Evolutionary conservation across 768 basidiomycete species (phyloP).

Genomic region (Tricholoma matsutake): DNA sequence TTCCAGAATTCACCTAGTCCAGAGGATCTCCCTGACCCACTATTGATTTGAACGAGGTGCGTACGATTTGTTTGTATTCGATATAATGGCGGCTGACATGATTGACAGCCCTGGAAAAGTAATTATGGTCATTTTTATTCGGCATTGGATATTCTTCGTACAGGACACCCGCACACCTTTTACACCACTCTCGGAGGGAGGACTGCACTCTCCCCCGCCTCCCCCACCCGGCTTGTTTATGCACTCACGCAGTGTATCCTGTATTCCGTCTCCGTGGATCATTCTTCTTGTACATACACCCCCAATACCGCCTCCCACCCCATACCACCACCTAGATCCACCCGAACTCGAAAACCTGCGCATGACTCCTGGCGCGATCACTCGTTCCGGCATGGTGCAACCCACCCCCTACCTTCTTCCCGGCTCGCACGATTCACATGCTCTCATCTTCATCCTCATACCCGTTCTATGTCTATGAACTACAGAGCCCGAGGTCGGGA

Average conservation of each 20-base stretch:
- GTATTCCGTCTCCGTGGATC: not conserved
- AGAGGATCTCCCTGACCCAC: conserved; percentile 72
- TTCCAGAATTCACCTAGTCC: conserved; percentile 89
- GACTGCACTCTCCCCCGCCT: not conserved
- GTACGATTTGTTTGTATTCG: not conserved
- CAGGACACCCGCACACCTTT: conserved; percentile 20
- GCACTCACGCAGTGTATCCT: not conserved
- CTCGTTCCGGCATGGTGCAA: not conserved
- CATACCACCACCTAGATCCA: not conserved
- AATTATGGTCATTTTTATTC: not conserved
- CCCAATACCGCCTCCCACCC: not conserved
- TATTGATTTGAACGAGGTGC: conserved; percentile 41
- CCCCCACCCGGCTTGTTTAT: not conserved
- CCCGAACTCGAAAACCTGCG: not conserved
- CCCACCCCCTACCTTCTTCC: not conserved
- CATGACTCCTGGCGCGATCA: not conserved
- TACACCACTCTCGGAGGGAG: not conserved
- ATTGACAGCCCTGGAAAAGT: not conserved
- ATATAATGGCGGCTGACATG: not conserved
- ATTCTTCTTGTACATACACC: not conserved
- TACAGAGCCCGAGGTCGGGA: conserved; percentile 12
- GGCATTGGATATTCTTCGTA: conserved; percentile 14
- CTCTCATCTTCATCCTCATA: not conserved
- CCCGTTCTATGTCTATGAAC: conserved; percentile 4
- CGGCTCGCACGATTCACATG: not conserved